Conservation (phyloP, 2,329 filamentous ascomycete species). For the Cryphonectria naterciae region DNA sequence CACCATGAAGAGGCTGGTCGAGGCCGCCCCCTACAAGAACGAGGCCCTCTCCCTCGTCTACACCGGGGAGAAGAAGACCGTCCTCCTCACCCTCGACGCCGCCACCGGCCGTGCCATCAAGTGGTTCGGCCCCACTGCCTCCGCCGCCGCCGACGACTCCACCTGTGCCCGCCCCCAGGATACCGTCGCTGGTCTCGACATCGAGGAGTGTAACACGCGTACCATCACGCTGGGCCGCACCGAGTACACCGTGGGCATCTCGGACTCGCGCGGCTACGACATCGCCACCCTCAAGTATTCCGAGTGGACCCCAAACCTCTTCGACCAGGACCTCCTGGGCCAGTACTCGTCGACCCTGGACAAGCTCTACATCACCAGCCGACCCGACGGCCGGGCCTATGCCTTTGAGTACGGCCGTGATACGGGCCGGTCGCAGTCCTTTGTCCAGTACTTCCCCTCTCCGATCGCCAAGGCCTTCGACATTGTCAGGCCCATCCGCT, state of each 20-base stretch:
- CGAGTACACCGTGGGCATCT: constrained; percentile 88
- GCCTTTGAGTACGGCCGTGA: constrained; percentile 71
- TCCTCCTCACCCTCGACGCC: constrained; percentile 86
- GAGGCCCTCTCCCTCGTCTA: constrained; percentile 81
- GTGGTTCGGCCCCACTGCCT: constrained; percentile 77
- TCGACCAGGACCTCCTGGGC: constrained; percentile 81
- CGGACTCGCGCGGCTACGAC: constrained; percentile 71
- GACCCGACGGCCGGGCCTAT: constrained; percentile 82
- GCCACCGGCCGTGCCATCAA: constrained; percentile 81
- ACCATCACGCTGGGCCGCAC: constrained; percentile 83
- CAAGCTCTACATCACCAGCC: constrained; percentile 84
- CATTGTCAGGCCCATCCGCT: constrained; percentile 66
- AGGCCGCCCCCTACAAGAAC: constrained; percentile 77
- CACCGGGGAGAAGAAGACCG: constrained; percentile 88
- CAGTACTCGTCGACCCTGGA: constrained; percentile 84
- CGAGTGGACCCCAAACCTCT: constrained; percentile 93
- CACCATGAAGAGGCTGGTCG: constrained; percentile 86
- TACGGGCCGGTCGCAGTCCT: constrained; percentile 56
- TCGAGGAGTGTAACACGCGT: constrained; percentile 79
- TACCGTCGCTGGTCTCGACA: constrained; percentile 66
- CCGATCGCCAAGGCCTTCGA: constrained; percentile 91
- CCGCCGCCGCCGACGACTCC: constrained; percentile 67
- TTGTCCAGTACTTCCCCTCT: constrained; percentile 70
- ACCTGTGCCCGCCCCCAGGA: constrained; percentile 75
- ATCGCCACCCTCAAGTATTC: constrained; percentile 91